Evolutionary conservation across 495 filamentous ascomycete genomes (phyloP).

Genomic region (Sporormia fimetaria): DNA sequence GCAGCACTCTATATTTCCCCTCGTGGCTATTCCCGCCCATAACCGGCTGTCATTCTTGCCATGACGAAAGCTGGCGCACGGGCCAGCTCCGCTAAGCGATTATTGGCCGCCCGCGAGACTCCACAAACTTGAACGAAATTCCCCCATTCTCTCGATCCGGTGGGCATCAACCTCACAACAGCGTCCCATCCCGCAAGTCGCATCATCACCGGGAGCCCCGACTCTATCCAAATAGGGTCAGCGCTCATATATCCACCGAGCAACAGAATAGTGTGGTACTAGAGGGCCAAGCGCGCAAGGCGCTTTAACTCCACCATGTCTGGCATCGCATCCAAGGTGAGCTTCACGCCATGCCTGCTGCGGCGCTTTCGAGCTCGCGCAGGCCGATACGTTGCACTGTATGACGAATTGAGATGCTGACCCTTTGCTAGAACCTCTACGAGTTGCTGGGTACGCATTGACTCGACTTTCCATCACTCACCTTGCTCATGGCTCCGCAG

Average conservation of each 20-base stretch:
- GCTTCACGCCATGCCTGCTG: conserved; percentile 2
- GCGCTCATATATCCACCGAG: no score
- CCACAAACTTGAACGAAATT: conserved; percentile 19
- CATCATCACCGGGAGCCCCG: conserved; percentile 14
- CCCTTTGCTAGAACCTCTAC: conserved; percentile 33
- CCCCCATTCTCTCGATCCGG: conserved; percentile 1
- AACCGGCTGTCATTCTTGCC: no score
- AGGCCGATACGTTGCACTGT: background rate
- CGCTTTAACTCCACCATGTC: conserved; percentile 31
- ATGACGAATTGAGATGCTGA: conserved; percentile 12
- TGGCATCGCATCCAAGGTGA: conserved; percentile 35
- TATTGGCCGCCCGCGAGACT: no score
- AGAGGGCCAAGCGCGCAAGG: conserved; percentile 29
- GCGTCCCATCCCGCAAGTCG: conserved; percentile 3
- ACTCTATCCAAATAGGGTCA: conserved; percentile 22
- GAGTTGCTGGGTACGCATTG: conserved; percentile 33
- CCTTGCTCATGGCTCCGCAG: no score
- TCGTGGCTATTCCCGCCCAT: no score
- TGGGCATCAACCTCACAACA: conserved; percentile 11
- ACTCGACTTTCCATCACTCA: conserved; percentile 1
- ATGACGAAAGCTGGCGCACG: no score
- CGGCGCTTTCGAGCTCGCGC: background rate
- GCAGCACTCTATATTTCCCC: no score
- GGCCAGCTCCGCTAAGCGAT: conserved; percentile 12
- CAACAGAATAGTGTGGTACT: conserved; percentile 24